Base-by-base conservation (phyloP, 129 eudicot species). In the carrot (Daucus carota) region DNA sequence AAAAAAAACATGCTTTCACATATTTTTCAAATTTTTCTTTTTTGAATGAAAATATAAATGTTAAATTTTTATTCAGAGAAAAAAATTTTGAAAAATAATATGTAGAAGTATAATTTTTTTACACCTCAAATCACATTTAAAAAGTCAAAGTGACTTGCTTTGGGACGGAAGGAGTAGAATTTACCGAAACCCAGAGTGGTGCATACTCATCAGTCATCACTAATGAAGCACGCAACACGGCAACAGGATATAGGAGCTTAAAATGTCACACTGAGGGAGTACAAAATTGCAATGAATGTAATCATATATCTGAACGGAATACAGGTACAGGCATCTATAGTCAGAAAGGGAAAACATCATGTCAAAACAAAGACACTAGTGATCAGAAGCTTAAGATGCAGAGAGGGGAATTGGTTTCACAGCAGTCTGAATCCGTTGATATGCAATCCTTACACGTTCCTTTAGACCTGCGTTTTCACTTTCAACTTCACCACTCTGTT, bases 401-500 rank as follows among this genome's bases (percentile, higher is more conserved):
- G 83, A 78, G 18, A 82, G 84, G 6, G 98, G 96, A 26, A 91
- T 89, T 32, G 94, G 97, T 76, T 88, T 94, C 75, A 88, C 89
- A 4, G 96, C 96, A 41, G 86, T 84, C 28, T 79, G 87, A 62
- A 91, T 85, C n/a, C 99, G 84, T 46, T 81, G 42, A 70, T 86
- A 91, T 32, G 96, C 99, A 18, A 84, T 84, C 81, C 78, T 86
- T 57, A 94, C 96, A 67, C 99, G 80, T 76, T 94, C 99, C 73
- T 89, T 94, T 43, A 94, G 82, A 3, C 90, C 94, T 73, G 82
- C 92, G 44, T 94, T 89, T 75, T 83, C 96, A 16, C 99, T 79
- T 78, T 94, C 96, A 13, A 94, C 94, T 22, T 94, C 93, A 20
- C 99, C 97, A 11, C 86, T 94, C 75, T 83, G 83, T 80, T 89